A percentile compares a stretch with the other conserved stretches of the same genome.
phyloP scores from a whole-genome alignment of 1,284 basidiomycete species.

The Melampsora larici-populina region DNA sequence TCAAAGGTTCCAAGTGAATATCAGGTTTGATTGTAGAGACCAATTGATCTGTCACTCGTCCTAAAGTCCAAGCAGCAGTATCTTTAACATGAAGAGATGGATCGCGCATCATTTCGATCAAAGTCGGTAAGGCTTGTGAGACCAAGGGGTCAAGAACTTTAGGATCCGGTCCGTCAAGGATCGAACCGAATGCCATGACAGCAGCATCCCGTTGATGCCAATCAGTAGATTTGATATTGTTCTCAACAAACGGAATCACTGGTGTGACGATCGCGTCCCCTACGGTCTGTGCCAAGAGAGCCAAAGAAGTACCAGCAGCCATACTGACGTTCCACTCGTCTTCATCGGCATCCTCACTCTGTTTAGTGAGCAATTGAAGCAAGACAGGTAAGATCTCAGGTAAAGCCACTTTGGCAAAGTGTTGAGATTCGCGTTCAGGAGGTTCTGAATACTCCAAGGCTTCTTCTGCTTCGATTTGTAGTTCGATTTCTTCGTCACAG shows the following conservation, averaged over 20 bases:
- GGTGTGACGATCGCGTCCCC: conserved; percentile 84
- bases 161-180: conserved; percentile 91
- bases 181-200: conserved; percentile 96
- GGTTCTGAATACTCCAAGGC: conserved; percentile 85
- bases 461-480: conserved; percentile 87
- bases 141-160: conserved; percentile 82
- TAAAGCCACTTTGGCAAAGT: conserved; percentile 90
- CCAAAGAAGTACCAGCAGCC: conserved; percentile 92
- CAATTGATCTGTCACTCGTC: conserved; percentile 87
- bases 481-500: conserved; percentile 93
- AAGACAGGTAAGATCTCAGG: conserved; percentile 92
- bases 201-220: conserved; percentile 97
- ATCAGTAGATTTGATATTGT: conserved; percentile 83
- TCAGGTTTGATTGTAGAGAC: conserved; percentile 84
- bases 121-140: conserved; percentile 84
- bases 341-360: conserved; percentile 95
- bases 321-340: conserved; percentile 99
- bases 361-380: conserved; percentile 79
- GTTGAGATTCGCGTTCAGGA: conserved; percentile 80
- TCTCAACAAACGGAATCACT: conserved; percentile 97
- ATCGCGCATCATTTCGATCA: conserved; percentile 95
- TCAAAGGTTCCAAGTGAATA: conserved; percentile 76
- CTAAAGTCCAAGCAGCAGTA: conserved; percentile 96
- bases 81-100: conserved; percentile 84
- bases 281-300: conserved; percentile 83